These are phyloP conservation scores for Puccinia sorghi DNA, from an alignment of 1,284 basidiomycete genomes.

Conservation along the genomic window DNA sequence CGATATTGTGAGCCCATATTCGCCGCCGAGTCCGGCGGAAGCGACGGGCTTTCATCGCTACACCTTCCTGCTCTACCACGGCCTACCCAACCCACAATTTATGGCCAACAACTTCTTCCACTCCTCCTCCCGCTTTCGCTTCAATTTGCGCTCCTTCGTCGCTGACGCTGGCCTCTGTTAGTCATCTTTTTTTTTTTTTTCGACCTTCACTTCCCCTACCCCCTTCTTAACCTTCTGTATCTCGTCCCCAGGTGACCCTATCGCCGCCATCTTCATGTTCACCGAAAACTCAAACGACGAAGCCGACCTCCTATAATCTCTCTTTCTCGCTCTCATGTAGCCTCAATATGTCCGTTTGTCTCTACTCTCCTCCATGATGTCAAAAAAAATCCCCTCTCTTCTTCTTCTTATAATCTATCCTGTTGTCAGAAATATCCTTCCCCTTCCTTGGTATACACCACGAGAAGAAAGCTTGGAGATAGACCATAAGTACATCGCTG, in stretches of 20 bases:
- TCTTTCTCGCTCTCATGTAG: background rate
- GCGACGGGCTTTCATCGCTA: constrained; percentile 26
- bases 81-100: background rate
- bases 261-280: constrained; percentile 31
- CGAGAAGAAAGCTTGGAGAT: no score
- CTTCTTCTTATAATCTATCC: no score
- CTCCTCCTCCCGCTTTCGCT: background rate
- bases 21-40: background rate
- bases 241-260: constrained; percentile 6
- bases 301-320: background rate
- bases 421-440: no score
- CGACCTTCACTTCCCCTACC: background rate
- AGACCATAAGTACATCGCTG: no score
- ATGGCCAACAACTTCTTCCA: background rate
- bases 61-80: constrained; percentile 23
- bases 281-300: constrained; percentile 37
- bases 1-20: background rate
- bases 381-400: no score
- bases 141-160: constrained; percentile 18
- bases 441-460: no score
- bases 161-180: background rate
- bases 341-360: no score
- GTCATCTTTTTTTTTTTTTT: background rate
- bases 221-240: background rate
- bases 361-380: no score